Conservation (phyloP, 2,329 filamentous ascomycete genomes). For the Neofusicoccum umdonicola region DNA sequence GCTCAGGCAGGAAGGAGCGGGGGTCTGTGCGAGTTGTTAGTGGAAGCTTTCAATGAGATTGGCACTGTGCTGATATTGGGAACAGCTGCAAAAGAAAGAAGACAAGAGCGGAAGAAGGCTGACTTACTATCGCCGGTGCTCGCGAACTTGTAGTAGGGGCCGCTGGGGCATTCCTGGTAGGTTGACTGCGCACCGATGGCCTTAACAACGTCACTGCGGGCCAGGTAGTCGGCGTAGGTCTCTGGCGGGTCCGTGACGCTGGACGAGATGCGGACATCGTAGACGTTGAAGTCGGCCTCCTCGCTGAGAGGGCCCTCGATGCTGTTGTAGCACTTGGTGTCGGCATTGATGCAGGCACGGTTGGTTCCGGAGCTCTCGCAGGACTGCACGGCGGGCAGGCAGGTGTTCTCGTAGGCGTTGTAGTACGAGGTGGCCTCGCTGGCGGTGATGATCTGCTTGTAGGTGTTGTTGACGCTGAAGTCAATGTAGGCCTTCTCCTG, state of each 20-base stretch:
- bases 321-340: conserved; percentile 42
- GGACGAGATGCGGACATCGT: conserved; percentile 11
- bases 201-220: conserved; percentile 51
- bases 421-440: conserved; percentile 7
- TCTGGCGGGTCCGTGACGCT: conserved; percentile 10
- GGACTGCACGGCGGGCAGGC: conserved; percentile 12
- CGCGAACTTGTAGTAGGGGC: conserved; percentile 32
- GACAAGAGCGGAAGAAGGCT: background rate
- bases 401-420: conserved; percentile 12
- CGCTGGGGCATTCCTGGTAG: conserved; percentile 36
- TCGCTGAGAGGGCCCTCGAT: conserved; percentile 40
- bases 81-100: too few relatives aligned
- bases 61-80: too few relatives aligned
- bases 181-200: conserved; percentile 32
- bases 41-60: background rate
- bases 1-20: conserved; percentile 13
- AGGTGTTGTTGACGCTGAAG: conserved; percentile 15
- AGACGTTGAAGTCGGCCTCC: conserved; percentile 16
- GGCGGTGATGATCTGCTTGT: conserved; percentile 13
- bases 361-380: conserved; percentile 16
- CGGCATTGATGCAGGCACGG: conserved; percentile 20
- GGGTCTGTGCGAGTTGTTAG: background rate
- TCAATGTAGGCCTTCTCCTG: conserved; percentile 19
- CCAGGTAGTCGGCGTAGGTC: conserved; percentile 45
- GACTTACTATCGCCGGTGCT: conserved; percentile 9